Conservation (phyloP, 208 protist species). For the Leishmania braziliensis region DNA sequence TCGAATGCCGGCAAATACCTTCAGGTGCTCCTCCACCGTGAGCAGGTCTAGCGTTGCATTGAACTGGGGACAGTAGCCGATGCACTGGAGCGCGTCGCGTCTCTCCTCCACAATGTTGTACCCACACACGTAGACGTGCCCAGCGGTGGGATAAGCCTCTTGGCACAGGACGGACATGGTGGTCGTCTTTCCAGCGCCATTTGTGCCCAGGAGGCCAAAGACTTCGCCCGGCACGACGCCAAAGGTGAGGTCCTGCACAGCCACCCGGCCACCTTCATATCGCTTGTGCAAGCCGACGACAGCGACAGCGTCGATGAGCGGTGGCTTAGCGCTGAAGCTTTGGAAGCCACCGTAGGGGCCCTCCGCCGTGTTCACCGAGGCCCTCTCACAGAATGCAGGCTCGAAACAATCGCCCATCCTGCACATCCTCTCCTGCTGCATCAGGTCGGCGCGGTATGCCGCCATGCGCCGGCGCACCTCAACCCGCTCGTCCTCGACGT, state of each 20-base stretch:
- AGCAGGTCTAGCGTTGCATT: slow-evolving; percentile 90
- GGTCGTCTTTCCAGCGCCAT: slow-evolving; percentile 89
- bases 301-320: slow-evolving; percentile 21
- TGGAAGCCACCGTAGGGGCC: neutral
- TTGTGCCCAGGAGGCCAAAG: slow-evolving; percentile 84
- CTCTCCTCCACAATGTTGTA: slow-evolving; percentile 44
- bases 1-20: slow-evolving; percentile 79
- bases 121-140: slow-evolving; percentile 43
- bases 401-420: neutral
- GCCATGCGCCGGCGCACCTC: slow-evolving; percentile 23
- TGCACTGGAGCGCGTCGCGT: slow-evolving; percentile 44
- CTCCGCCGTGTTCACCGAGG: neutral
- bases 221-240: slow-evolving; percentile 65
- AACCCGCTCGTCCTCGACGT: slow-evolving; percentile 45
- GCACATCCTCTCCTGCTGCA: neutral
- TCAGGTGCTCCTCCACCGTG: slow-evolving; percentile 90
- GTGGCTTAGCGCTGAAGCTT: neutral
- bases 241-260: slow-evolving; percentile 62
- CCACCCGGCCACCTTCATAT: slow-evolving; percentile 36
- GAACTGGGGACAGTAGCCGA: slow-evolving; percentile 96
- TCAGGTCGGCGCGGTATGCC: neutral
- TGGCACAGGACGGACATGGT: slow-evolving; percentile 77
- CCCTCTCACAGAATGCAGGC: neutral
- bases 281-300: slow-evolving; percentile 40
- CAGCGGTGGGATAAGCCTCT: slow-evolving; percentile 58